Base-by-base conservation (phyloP, 2,329 filamentous ascomycete species). In the Fusarium coffeatum region DNA sequence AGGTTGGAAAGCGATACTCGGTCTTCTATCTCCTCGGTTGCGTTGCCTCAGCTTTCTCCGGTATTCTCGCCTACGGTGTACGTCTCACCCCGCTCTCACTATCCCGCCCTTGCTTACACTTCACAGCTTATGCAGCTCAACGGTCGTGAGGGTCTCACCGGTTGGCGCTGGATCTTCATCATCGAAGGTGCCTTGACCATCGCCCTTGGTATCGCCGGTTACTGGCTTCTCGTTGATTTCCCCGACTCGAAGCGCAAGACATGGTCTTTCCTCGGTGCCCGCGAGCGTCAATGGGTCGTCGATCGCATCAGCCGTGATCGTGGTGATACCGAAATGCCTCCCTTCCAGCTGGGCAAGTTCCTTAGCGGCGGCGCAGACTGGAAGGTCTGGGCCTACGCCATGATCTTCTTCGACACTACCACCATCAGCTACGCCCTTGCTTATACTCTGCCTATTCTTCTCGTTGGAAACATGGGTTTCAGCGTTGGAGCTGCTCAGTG, bases 361-460 rank as follows among this genome's bases (percentile, higher is more conserved):
- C 69, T 88, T 16, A 63, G 76, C 16, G 81, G 82, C 23, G 85
- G 82, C 2, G 63, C 74, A 4, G 86, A 90, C 79, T 84, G 80
- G 81, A 87, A 87, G 77, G 81, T 90, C 60, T 92, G 89, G 89
- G 83, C 78, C 0, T 91, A 89, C 72, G 87, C 84, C 57, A 71
- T 89, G 70, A 83, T 90, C 71, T 87, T 87, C 76, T 88, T 89
- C 81, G 88, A 88, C 78, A 87, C 88, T 3, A 93, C 92, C 1
- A 92, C 91, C 13, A 87, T 92, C 53, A 86, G 86, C 2, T 96
- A 96, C 77, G 89, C 92, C 0, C 86, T 96, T 11, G 90, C 92
- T 4, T 95, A 92, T 78, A 95, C 94, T 76, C 80, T 94, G 6
- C 92, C 93, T 9, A 88, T 94, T 74, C 92, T 96, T 72, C 87